A percentile compares a stretch with the other conserved stretches of the same genome.
phyloP scores from a whole-genome alignment of 2,329 filamentous ascomycete genomes.

The Sclerotinia borealis region DNA sequence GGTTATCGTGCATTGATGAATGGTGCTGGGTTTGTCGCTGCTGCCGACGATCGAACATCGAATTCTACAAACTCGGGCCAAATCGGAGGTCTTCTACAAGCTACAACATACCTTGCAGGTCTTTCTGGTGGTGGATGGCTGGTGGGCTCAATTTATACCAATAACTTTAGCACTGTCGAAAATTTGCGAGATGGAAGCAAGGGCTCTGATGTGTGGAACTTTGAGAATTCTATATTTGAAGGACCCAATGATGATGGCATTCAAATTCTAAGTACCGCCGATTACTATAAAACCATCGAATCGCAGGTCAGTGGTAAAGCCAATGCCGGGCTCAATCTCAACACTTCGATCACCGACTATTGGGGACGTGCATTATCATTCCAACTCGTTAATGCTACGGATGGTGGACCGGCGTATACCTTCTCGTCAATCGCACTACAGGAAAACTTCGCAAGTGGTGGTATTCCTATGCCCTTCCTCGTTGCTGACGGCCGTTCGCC shows the following conservation, averaged over 20 bases:
- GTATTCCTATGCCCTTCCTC: slow-evolving; percentile 67
- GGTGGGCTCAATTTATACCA: slow-evolving; percentile 69
- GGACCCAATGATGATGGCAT: slow-evolving; percentile 47
- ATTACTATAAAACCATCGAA: slow-evolving; percentile 58
- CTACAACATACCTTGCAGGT: slow-evolving; percentile 73
- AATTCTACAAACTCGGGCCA: slow-evolving; percentile 58
- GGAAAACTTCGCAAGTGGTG: slow-evolving; percentile 54
- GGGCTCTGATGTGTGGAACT: slow-evolving; percentile 51
- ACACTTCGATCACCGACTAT: slow-evolving; percentile 76
- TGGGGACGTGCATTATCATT: slow-evolving; percentile 84
- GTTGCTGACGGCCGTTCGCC: slow-evolving; percentile 63
- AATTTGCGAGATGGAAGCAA: slow-evolving; percentile 43
- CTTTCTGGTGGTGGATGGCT: slow-evolving; percentile 82
- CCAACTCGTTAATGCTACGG: slow-evolving; percentile 70
- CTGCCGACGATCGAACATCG: slow-evolving; percentile 68
- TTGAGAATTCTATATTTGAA: slow-evolving; percentile 55
- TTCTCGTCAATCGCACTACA: slow-evolving; percentile 71
- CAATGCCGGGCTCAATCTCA: slow-evolving; percentile 59
- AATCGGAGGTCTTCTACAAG: slow-evolving; percentile 74
- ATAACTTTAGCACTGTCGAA: slow-evolving; percentile 69
- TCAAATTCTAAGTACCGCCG: slow-evolving; percentile 47
- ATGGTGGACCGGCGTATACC: slow-evolving; percentile 72
- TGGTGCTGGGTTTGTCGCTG: slow-evolving; percentile 71
- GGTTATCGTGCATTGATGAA: slow-evolving; percentile 84
- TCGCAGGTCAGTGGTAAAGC: slow-evolving; percentile 54